Evolutionary conservation across 768 basidiomycete species (phyloP).

Genomic region (Serpula lacrymans): DNA sequence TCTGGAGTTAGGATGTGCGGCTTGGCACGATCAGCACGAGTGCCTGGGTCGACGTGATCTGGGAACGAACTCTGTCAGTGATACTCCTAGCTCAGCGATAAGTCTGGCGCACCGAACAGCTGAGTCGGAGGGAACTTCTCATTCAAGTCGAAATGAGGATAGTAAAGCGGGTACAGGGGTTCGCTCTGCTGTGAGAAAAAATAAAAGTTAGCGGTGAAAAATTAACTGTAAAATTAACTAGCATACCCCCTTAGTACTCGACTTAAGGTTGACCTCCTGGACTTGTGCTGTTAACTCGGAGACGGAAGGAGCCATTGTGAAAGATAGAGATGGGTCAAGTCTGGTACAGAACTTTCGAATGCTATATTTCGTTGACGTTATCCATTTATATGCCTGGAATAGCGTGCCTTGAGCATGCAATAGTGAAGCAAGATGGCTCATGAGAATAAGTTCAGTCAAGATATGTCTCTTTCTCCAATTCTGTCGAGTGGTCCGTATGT

Average conservation of each 20-base stretch:
- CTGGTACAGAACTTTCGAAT: too few relatives aligned
- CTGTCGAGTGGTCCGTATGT: too few relatives aligned
- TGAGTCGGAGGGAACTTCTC: slow-evolving; percentile 52
- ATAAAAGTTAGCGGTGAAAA: background rate
- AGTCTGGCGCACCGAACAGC: slow-evolving; percentile 35
- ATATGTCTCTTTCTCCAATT: too few relatives aligned
- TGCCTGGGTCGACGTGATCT: slow-evolving; percentile 44
- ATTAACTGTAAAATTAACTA: too few relatives aligned
- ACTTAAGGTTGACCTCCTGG: too few relatives aligned
- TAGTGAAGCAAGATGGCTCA: slow-evolving; percentile 3
- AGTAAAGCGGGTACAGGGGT: slow-evolving; percentile 48
- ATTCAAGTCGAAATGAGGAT: slow-evolving; percentile 40
- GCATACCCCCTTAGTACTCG: too few relatives aligned
- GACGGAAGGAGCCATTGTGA: slow-evolving; percentile 13
- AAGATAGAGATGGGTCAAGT: background rate
- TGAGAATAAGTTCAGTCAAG: too few relatives aligned
- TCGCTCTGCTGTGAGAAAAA: slow-evolving; percentile 34
- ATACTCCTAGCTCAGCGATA: background rate
- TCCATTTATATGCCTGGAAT: background rate
- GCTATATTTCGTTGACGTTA: background rate
- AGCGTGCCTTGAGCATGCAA: slow-evolving; percentile 4
- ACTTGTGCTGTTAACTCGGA: slow-evolving; percentile 5
- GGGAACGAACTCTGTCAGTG: slow-evolving; percentile 2
- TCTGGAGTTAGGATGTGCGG: slow-evolving; percentile 45
- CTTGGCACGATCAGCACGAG: slow-evolving; percentile 47